Base-by-base conservation (phyloP, 139 green algal genomes). In the Tetraselmis striata region DNA sequence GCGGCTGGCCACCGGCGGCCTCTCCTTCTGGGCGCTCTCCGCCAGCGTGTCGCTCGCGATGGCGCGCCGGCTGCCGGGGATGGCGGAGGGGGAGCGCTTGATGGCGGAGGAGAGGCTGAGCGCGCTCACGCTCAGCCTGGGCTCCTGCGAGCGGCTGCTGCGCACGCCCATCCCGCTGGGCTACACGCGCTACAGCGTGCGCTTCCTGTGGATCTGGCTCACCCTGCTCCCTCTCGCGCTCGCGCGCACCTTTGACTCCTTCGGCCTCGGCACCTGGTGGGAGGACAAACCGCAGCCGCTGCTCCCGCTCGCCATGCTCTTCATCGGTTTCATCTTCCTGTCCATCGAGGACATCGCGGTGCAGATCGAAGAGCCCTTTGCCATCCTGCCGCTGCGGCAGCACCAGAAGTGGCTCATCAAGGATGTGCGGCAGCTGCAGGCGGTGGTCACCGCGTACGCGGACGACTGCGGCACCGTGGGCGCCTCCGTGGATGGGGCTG, bases 131-230 rank as follows among this genome's bases (percentile, higher is more conserved):
- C 18, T 18, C 45, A 18, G 11, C 45, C 11, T 67, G 11, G 5
- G 45, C 45, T 25, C 45, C 45, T 67, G 45, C 45, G 45, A 67
- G 45, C 45, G 18, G 45, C 45, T 88, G 28, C 29, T 88, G 59
- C 59, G 85, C 31, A 86, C 84, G 27, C 85, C 85, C 2, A 83
- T 88, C 28, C 85, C 85, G 1, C 77, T 88, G 31, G 82, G 77
- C 24, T 88, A 86, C 59, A 86, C 85, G 5, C 80, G 85, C 59
- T 80, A 86, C 67, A 84, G 76, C 27, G 84, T 79, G 18, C 78
- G 78, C n/a, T 86, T 78, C 83, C 59, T 86, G 45, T 77, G 77
- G 45, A 59, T 80, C 29, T 84, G 80, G 86, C 81, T 87, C 29
- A 81, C 80, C n/a, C 75, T 83, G 58, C 80, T 88, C 82, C 80